Evolutionary conservation across 768 basidiomycete species (phyloP).

Genomic region (Termitomyces sp.): DNA sequence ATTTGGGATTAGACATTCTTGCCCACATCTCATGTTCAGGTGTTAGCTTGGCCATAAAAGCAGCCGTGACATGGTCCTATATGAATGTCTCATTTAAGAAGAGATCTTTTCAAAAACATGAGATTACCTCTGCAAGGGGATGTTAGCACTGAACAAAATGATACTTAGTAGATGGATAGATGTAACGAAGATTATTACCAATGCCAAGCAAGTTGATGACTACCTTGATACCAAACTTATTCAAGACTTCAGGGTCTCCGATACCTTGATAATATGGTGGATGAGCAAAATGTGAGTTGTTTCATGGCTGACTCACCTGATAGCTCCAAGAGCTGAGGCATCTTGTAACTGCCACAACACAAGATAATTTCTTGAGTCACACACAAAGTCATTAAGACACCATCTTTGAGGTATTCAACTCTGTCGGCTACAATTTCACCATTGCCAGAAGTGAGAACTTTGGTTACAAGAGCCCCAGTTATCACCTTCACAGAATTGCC

Average conservation of each 20-base stretch:
- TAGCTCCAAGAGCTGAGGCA: too few relatives aligned
- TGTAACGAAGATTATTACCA: conserved; percentile 14
- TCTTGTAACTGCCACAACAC: too few relatives aligned
- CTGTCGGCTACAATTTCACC: background rate
- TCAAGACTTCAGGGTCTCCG: conserved; percentile 8
- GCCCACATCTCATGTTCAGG: background rate
- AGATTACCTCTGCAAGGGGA: background rate
- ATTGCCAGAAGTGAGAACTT: background rate
- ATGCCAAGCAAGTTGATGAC: conserved; percentile 12
- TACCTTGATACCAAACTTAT: conserved; percentile 1
- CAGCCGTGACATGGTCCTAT: background rate
- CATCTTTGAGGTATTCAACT: too few relatives aligned
- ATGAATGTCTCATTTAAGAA: background rate
- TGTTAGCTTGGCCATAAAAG: background rate
- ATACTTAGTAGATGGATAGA: too few relatives aligned
- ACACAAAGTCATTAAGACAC: background rate
- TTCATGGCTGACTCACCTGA: conserved; percentile 6
- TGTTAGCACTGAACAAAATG: too few relatives aligned
- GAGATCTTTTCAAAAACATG: background rate
- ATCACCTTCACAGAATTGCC: conserved; percentile 3
- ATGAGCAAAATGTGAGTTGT: background rate
- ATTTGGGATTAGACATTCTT: background rate
- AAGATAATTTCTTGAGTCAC: conserved; percentile 13
- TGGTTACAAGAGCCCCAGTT: conserved; percentile 1
- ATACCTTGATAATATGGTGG: background rate